Percentiles rank a stretch among this genome's conserved stretches.
phyloP scores from a whole-genome alignment of 2,329 filamentous ascomycete species.

The Coniochaeta sp. region DNA sequence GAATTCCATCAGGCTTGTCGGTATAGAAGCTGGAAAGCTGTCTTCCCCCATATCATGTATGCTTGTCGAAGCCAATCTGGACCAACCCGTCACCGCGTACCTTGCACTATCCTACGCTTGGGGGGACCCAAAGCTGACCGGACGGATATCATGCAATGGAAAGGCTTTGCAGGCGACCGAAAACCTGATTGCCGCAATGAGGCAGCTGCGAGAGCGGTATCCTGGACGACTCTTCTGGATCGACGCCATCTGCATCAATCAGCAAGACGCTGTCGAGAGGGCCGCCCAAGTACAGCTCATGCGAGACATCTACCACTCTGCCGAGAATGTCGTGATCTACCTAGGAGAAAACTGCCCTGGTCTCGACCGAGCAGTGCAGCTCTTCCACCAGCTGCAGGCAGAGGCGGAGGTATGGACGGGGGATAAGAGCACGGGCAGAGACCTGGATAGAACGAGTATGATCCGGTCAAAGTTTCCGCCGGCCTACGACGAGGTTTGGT shows the following conservation, averaged over 20 bases:
- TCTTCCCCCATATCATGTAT: not conserved
- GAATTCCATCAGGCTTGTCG: not conserved
- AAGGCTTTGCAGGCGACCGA: not conserved
- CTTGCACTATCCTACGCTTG: conserved; percentile 6
- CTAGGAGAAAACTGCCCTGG: not conserved
- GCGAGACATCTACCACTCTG: conserved; percentile 5
- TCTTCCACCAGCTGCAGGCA: not conserved
- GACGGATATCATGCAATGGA: not conserved
- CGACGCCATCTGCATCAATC: conserved; percentile 9
- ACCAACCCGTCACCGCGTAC: not conserved
- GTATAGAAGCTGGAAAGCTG: not conserved
- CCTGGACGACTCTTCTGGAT: conserved; percentile 2
- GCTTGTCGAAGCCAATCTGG: not conserved
- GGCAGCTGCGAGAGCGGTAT: not conserved
- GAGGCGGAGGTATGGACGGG: not conserved
- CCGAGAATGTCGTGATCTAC: conserved; percentile 2
- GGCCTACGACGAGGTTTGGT: not conserved
- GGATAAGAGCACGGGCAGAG: not conserved
- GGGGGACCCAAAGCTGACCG: not conserved
- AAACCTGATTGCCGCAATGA: conserved; percentile 1
- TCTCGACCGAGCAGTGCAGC: not conserved
- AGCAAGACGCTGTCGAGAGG: conserved; percentile 2
- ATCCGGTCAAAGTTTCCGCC: not conserved
- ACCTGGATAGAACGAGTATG: not conserved
- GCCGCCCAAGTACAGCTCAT: conserved; percentile 5